Conservation (phyloP, 1,284 basidiomycete genomes). For the Apiotrichum akiyoshidainum region DNA sequence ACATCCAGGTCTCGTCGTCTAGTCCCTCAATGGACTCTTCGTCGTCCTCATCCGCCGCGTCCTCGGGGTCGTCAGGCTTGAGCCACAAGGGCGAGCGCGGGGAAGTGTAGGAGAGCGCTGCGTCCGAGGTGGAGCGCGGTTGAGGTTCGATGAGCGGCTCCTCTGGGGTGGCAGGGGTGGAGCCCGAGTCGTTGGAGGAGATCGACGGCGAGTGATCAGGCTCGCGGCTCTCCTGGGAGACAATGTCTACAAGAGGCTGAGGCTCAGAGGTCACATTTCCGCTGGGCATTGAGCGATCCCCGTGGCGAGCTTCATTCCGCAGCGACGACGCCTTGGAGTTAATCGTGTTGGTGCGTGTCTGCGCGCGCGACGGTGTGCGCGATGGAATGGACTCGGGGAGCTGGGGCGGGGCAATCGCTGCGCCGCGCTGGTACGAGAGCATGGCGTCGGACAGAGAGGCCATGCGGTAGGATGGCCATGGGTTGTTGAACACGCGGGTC, state of each 20-base stretch:
- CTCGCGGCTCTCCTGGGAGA: neutral
- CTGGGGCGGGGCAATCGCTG: slow-evolving; percentile 38
- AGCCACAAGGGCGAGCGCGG: neutral
- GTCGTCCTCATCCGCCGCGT: slow-evolving; percentile 18
- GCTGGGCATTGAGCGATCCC: neutral
- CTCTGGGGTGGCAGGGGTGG: neutral
- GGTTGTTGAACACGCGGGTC: slow-evolving; percentile 42
- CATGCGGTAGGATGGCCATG: slow-evolving; percentile 48
- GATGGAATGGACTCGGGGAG: neutral
- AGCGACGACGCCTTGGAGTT: too few species aligned
- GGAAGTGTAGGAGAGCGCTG: neutral
- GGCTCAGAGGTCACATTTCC: too few species aligned
- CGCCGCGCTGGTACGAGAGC: slow-evolving; percentile 43
- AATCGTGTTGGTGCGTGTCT: neutral
- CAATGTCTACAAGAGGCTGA: neutral
- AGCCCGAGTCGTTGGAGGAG: neutral
- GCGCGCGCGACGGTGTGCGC: neutral
- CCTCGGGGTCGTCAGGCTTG: slow-evolving; percentile 9
- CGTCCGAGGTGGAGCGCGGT: neutral
- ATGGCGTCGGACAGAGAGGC: slow-evolving; percentile 40
- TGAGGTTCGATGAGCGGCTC: neutral
- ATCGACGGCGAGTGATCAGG: neutral
- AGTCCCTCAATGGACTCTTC: slow-evolving; percentile 3
- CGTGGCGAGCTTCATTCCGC: too few species aligned
- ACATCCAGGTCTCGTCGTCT: slow-evolving; percentile 2